Evolutionary conservation across 1,284 basidiomycete genomes (phyloP), one percentile per base, ranked within the genome.

Genomic region (Naganishia sp.): DNA sequence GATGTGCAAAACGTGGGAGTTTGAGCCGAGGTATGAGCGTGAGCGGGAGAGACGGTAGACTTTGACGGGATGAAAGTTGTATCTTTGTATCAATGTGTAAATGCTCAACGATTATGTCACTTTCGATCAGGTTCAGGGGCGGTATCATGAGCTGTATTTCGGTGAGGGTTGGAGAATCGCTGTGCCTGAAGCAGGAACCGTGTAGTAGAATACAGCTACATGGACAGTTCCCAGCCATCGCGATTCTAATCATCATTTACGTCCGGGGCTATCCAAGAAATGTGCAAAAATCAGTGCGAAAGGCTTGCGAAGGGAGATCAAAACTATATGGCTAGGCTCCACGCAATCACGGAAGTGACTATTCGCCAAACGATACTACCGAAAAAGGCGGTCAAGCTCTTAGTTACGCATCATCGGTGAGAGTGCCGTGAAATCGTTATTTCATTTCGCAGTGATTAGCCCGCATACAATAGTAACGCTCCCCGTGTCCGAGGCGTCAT

Each of bases 1-100:
- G 71, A 76, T 71, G 77, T 76, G 18, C 75, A 74, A 74, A 77
- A 81, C 72, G 76, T 80, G 72, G 76, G 71, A 52, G 68, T 71
- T 31, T 56, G 67, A 6, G 70, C 70, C 53, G 66, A 69, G 21
- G 67, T 68, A 65, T 55, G 67, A 68, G 32, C 56, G 55, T n/a
- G 53, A 39, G 54, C 21, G 51, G 23, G 39, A 49, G 58, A 18
- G 63, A 49, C 53, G 63, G 56, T 39, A 58, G 39, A 49, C 49
- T 25, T 32, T 49, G 10, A 25, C 11, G 21, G 6, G 9, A 7
- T 46, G n/a, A 23, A 25, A 21, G 47, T 49, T 49, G 47, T 49
- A 49, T 49, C 25, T 28, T 5, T 28, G 28, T 28, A 28, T 28
- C 3, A 28, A 28, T 28, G 28, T 28, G 28, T 28, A 28, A 28